These are phyloP conservation scores for Marsdenia floribunda DNA, from an alignment of 257 asterid species.

Conservation along the genomic window DNA sequence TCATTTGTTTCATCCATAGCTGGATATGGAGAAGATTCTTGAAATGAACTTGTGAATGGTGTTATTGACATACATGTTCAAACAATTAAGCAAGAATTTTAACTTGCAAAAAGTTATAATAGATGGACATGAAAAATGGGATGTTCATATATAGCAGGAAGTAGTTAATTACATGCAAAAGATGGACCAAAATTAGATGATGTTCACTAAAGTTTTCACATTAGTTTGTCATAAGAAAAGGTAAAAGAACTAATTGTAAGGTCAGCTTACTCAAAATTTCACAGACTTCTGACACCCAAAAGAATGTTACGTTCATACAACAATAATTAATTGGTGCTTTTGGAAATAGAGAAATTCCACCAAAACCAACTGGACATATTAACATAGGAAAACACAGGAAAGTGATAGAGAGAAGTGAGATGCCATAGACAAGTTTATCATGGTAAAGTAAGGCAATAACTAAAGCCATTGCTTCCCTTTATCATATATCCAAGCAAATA, in stretches of 20 bases:
- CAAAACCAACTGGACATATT: neutral
- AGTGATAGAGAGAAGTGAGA: neutral
- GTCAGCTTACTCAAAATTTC: neutral
- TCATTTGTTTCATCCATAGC: no score
- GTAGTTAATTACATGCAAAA: neutral
- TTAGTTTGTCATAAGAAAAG: neutral
- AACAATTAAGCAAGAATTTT: no score
- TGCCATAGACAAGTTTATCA: neutral
- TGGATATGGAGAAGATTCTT: no score
- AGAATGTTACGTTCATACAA: neutral
- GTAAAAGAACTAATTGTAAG: neutral
- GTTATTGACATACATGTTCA: no score
- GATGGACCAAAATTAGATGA: neutral
- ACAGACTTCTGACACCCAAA: neutral
- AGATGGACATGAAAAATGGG: no score
- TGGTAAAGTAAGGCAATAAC: neutral
- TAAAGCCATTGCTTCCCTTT: neutral
- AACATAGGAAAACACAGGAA: neutral
- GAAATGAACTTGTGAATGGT: no score
- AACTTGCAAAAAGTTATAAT: no score
- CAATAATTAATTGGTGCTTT: neutral
- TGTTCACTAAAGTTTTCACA: no score
- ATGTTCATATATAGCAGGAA: no score
- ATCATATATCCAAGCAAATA: neutral
- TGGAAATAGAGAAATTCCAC: neutral